Evolutionary conservation across 2,329 filamentous ascomycete species (phyloP).

Genomic region (Botrytis hyacinthi): DNA sequence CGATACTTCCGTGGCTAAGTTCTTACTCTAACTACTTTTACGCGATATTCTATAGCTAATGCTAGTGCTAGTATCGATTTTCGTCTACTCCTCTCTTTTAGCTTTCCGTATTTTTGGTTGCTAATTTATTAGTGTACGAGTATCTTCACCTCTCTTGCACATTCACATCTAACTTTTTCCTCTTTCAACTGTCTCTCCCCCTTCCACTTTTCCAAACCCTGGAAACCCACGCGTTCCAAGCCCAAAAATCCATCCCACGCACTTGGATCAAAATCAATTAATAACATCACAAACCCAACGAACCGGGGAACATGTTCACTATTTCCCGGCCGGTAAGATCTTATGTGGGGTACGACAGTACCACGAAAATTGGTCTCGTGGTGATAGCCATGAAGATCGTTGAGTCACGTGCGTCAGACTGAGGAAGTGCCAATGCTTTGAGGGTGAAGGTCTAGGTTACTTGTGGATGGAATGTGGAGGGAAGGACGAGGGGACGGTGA

Average conservation of each 20-base stretch:
- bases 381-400: background rate
- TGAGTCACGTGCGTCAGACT: background rate
- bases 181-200: background rate
- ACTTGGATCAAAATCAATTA: slow-evolving; percentile 6
- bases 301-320: slow-evolving; percentile 3
- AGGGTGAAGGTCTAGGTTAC: background rate
- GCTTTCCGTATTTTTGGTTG: background rate
- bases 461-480: background rate
- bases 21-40: background rate
- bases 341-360: background rate
- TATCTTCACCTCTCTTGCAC: background rate
- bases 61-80: background rate
- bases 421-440: background rate
- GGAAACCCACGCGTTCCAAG: background rate
- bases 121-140: background rate
- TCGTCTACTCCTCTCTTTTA: background rate
- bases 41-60: background rate
- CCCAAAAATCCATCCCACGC: background rate
- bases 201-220: background rate
- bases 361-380: background rate
- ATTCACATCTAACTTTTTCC: background rate
- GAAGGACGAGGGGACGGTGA: background rate
- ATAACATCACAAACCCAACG: slow-evolving; percentile 2
- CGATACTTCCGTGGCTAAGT: background rate
- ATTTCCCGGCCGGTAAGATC: slow-evolving; percentile 4